phyloP scores from a whole-genome alignment of 2,329 filamentous ascomycete species.

The Fragosphaeria purpurea region DNA sequence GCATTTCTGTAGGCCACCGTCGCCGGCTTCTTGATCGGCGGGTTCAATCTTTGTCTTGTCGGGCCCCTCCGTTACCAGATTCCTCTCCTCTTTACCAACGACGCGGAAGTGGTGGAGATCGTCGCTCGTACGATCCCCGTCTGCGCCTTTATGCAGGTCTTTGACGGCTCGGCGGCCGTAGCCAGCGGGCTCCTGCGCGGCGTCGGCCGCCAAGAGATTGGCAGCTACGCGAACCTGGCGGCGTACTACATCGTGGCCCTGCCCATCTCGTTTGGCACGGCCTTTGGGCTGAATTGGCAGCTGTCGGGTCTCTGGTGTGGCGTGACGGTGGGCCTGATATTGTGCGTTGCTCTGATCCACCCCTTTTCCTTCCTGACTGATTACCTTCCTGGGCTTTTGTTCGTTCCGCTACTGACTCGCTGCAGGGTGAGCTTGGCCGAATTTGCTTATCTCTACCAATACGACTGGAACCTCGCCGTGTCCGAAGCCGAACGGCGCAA shows the following conservation, averaged over 20 bases:
- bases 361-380: constrained; percentile 4
- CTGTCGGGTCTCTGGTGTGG: constrained; percentile 75
- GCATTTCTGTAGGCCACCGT: constrained; percentile 38
- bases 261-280: constrained; percentile 69
- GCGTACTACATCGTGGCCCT: constrained; percentile 81
- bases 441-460: constrained; percentile 40
- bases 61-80: constrained; percentile 60
- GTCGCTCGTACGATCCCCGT: constrained; percentile 65
- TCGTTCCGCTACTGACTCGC: constrained; percentile 5
- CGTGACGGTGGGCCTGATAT: constrained; percentile 59
- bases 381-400: neutral
- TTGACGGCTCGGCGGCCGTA: constrained; percentile 69
- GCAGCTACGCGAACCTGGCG: constrained; percentile 78
- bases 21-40: constrained; percentile 58
- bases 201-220: constrained; percentile 78
- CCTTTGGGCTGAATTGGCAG: constrained; percentile 68
- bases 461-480: constrained; percentile 44
- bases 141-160: constrained; percentile 80
- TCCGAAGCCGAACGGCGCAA: constrained; percentile 44
- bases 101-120: constrained; percentile 57
- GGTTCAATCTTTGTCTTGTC: constrained; percentile 68
- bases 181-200: constrained; percentile 81
- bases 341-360: constrained; percentile 32
- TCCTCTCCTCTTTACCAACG: constrained; percentile 67
- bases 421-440: constrained; percentile 42